Conservation (phyloP, 2,329 filamentous ascomycete species). For the Drechslerella dactyloides region DNA sequence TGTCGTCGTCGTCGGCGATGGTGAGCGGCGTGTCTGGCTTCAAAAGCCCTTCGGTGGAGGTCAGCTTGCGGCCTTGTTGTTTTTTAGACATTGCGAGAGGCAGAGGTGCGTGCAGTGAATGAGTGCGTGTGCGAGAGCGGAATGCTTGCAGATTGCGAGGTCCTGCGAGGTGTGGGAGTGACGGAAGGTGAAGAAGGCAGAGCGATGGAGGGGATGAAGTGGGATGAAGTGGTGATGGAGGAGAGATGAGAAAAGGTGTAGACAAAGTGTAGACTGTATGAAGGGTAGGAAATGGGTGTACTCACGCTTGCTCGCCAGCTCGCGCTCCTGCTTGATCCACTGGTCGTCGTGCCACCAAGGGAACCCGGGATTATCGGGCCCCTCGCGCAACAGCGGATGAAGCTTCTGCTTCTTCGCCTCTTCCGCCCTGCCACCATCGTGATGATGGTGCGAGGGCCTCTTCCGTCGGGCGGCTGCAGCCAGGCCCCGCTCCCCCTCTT, state of each 20-base stretch:
- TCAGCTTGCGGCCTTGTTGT: neutral
- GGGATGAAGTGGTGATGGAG: neutral
- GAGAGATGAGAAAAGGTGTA: neutral
- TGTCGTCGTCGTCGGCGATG: neutral
- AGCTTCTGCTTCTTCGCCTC: constrained; percentile 15
- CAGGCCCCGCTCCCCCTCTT: constrained; percentile 7
- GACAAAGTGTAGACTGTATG: too few species aligned
- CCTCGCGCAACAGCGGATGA: constrained; percentile 27
- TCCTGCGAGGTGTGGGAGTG: neutral
- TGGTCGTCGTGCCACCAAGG: constrained; percentile 45
- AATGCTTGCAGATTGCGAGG: too few species aligned
- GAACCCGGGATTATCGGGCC: constrained; percentile 46
- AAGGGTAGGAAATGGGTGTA: too few species aligned
- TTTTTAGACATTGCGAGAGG: neutral
- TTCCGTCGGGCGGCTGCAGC: constrained; percentile 4
- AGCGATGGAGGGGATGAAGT: neutral
- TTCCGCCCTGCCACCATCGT: neutral
- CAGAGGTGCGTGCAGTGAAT: neutral
- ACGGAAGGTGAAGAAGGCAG: neutral
- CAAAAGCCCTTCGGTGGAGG: constrained; percentile 3
- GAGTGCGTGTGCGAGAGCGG: too few species aligned
- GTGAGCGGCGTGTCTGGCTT: neutral
- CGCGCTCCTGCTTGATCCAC: constrained; percentile 13
- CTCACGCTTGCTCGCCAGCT: constrained; percentile 22
- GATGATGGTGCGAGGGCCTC: constrained; percentile 6